Percentiles rank a stretch among this genome's conserved stretches.
Evolutionary conservation across 257 asterid genomes (phyloP).

Genomic region (Leonotis leonurus): DNA sequence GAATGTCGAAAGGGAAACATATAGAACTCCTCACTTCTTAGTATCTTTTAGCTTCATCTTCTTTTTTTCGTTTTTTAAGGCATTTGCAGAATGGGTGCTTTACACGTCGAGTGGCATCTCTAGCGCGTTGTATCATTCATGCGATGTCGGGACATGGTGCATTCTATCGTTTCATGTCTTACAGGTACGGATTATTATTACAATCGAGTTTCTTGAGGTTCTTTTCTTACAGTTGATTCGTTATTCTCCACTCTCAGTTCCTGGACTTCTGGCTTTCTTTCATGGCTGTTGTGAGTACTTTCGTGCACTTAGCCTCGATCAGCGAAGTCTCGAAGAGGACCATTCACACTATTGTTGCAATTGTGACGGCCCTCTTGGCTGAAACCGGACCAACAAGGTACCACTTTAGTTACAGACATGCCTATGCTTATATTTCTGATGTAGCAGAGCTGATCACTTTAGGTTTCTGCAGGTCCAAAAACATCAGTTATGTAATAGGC

Average conservation of each 20-base stretch:
- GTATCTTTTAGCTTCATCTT: neutral
- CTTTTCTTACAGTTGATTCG: neutral
- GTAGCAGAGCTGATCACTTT: slow-evolving; percentile 2
- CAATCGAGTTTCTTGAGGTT: neutral
- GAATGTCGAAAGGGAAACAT: no score
- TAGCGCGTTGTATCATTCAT: slow-evolving; percentile 89
- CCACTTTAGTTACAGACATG: neutral
- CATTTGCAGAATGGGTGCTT: slow-evolving; percentile 96
- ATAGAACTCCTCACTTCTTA: neutral
- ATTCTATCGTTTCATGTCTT: slow-evolving; percentile 59
- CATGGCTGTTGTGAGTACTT: slow-evolving; percentile 96
- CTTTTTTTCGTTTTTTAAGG: slow-evolving; percentile 35
- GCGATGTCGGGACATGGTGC: slow-evolving; percentile 98
- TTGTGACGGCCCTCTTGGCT: slow-evolving; percentile 91
- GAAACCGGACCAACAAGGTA: slow-evolving; percentile 93
- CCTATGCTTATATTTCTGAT: neutral
- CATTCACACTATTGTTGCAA: slow-evolving; percentile 79
- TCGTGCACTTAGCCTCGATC: slow-evolving; percentile 63
- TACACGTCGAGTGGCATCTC: slow-evolving; percentile 87
- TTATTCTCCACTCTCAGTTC: slow-evolving; percentile 41
- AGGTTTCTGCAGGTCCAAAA: slow-evolving; percentile 58
- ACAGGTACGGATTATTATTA: slow-evolving; percentile 50
- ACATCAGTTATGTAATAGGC: slow-evolving; percentile 56
- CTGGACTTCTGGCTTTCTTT: slow-evolving; percentile 99
- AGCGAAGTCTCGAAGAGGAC: slow-evolving; percentile 78